These are phyloP conservation scores for Pelargonium nanum DNA, from an alignment of 345 rosid genomes.

Conservation along the genomic window DNA sequence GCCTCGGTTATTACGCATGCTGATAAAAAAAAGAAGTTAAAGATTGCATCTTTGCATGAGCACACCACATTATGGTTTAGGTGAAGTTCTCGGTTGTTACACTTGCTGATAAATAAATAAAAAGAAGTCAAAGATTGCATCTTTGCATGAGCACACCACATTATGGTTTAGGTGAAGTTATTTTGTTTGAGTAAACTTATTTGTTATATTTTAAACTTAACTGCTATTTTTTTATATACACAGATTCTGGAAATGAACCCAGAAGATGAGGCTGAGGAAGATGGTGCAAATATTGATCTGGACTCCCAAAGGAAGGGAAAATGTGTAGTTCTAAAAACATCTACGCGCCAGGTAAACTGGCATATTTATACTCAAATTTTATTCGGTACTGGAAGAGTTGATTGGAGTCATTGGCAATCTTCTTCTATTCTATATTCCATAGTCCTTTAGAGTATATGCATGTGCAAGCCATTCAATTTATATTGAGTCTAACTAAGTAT, in stretches of 20 bases:
- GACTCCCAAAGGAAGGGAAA: conserved; percentile 98
- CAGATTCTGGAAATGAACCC: conserved; percentile 98
- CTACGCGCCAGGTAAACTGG: conserved; percentile 73
- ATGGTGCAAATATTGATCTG: conserved; percentile 97
- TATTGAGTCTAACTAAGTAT: too few relatives aligned
- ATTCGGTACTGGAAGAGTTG: too few relatives aligned
- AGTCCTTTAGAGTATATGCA: neutral
- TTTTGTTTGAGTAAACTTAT: neutral
- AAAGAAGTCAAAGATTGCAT: too few relatives aligned
- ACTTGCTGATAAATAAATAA: too few relatives aligned
- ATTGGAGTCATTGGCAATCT: neutral
- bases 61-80: too few relatives aligned
- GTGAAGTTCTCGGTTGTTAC: too few relatives aligned
- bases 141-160: too few relatives aligned
- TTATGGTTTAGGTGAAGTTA: too few relatives aligned
- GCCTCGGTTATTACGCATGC: too few relatives aligned
- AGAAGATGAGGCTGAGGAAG: conserved; percentile 96
- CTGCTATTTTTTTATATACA: neutral
- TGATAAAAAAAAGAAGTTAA: too few relatives aligned
- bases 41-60: too few relatives aligned
- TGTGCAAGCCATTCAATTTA: neutral
- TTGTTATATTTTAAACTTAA: neutral
- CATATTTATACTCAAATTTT: neutral
- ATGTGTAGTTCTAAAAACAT: conserved; percentile 94
- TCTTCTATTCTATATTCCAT: neutral